phyloP scores from a whole-genome alignment of 768 basidiomycete genomes.

The Xerocomellus amylosporus region DNA sequence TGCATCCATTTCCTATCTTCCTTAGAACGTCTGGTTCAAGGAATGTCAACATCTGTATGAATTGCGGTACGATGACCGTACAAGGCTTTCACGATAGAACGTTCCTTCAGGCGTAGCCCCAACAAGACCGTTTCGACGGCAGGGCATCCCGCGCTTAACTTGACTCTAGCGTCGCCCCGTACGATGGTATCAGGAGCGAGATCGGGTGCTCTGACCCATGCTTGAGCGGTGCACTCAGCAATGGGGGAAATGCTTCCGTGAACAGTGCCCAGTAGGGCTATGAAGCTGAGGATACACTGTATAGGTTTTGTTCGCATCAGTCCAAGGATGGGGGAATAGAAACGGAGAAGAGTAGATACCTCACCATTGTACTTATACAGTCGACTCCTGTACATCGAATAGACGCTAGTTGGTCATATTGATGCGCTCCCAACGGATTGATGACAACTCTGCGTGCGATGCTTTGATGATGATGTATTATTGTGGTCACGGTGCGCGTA shows the following conservation, averaged over 20 bases:
- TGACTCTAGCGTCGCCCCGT: constrained; percentile 13
- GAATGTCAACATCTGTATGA: not conserved
- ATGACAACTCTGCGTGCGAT: not conserved
- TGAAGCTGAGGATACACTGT: not conserved
- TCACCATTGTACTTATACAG: not conserved
- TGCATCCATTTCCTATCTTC: not conserved
- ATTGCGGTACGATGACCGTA: not conserved
- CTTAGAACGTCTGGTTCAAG: not conserved
- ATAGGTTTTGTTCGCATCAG: not conserved
- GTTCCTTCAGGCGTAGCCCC: constrained; percentile 21
- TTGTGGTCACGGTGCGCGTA: too few relatives aligned
- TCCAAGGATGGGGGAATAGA: not conserved
- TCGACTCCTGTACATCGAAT: too few relatives aligned
- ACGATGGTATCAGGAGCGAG: constrained; percentile 12
- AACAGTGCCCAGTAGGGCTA: not conserved
- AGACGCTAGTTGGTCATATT: not conserved
- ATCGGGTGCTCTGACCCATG: constrained; percentile 22
- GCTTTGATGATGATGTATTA: too few relatives aligned
- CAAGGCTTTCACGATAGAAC: constrained; percentile 15
- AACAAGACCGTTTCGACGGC: constrained; percentile 1
- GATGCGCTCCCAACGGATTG: not conserved
- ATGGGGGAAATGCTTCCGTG: not conserved
- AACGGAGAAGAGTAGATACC: not conserved
- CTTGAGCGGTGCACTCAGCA: constrained; percentile 4
- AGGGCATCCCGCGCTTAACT: constrained; percentile 16